Percentiles rank a stretch among this genome's conserved stretches.
phyloP scores from a whole-genome alignment of 2,329 filamentous ascomycete genomes.

The Ramularia endophylla region DNA sequence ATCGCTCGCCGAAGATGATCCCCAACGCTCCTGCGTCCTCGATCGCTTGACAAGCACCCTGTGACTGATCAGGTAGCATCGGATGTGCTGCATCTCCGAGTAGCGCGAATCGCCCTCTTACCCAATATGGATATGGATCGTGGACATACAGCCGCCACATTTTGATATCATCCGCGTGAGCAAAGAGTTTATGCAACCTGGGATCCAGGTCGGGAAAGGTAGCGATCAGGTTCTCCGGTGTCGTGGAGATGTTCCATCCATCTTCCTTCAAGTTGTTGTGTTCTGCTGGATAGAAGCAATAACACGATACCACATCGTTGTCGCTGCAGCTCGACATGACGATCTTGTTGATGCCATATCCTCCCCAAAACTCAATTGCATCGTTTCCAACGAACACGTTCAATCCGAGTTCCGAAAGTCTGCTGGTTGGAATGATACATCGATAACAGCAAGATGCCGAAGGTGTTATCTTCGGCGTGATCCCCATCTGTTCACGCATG shows the following conservation, averaged over 20 bases:
- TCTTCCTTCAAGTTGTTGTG: slow-evolving; percentile 1
- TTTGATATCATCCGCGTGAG: slow-evolving; percentile 30
- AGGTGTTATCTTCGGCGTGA: background rate
- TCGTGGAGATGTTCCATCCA: slow-evolving; percentile 1
- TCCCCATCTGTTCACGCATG: too few species aligned
- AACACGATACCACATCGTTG: too few species aligned
- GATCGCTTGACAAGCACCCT: slow-evolving; percentile 39
- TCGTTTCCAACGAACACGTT: background rate
- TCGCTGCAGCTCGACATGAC: slow-evolving; percentile 3
- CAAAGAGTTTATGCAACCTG: slow-evolving; percentile 32
- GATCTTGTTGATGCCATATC: slow-evolving; percentile 4
- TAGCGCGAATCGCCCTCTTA: too few species aligned
- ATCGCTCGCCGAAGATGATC: slow-evolving; percentile 23
- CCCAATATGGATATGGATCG: too few species aligned
- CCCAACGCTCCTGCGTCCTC: slow-evolving; percentile 38
- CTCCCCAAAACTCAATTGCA: slow-evolving; percentile 7
- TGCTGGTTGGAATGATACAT: background rate
- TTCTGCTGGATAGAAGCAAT: too few species aligned
- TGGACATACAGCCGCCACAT: too few species aligned
- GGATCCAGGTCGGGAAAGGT: background rate
- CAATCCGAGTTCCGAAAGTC: too few species aligned
- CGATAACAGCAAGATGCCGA: slow-evolving; percentile 1
- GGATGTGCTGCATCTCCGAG: slow-evolving; percentile 37
- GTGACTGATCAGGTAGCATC: slow-evolving; percentile 39
- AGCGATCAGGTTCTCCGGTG: background rate